Conservation (phyloP, 495 filamentous ascomycete genomes). For the Penicillium alfredii region DNA sequence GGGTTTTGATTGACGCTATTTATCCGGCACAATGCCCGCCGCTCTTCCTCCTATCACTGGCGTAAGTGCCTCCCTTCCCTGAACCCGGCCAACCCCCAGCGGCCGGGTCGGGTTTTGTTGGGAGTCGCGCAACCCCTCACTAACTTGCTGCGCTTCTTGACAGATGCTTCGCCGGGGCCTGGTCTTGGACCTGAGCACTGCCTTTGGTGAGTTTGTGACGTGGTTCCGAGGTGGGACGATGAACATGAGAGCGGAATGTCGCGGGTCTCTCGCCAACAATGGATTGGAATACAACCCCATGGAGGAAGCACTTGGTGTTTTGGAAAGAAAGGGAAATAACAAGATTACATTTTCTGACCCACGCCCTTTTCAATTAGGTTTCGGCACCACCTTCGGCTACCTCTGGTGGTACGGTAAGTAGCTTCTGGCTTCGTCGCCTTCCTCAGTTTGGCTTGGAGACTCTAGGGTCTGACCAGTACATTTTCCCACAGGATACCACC, state of each 20-base stretch:
- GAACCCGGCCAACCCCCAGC: slow-evolving; percentile 21
- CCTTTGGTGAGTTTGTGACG: slow-evolving; percentile 54
- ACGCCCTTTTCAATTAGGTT: slow-evolving; percentile 37
- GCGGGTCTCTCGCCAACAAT: neutral
- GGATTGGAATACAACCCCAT: neutral
- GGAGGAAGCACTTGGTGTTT: neutral
- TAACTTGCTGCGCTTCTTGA: slow-evolving; percentile 3
- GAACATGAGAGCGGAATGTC: slow-evolving; percentile 6
- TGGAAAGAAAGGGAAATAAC: neutral
- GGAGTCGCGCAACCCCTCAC: no score
- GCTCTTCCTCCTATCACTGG: slow-evolving; percentile 44
- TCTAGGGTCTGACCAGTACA: no score
- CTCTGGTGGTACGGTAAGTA: slow-evolving; percentile 78
- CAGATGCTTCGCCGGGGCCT: slow-evolving; percentile 69
- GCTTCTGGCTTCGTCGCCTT: no score
- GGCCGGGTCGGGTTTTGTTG: slow-evolving; percentile 10
- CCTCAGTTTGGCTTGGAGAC: no score
- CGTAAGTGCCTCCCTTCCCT: slow-evolving; percentile 34
- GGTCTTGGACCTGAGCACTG: slow-evolving; percentile 72
- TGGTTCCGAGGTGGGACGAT: slow-evolving; percentile 18
- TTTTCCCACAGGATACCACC: slow-evolving; percentile 59
- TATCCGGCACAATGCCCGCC: slow-evolving; percentile 37
- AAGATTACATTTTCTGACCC: no score
- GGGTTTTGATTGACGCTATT: slow-evolving; percentile 17
- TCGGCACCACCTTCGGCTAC: slow-evolving; percentile 66